Percentiles rank a stretch among this genome's conserved stretches.
Conservation (phyloP, 768 basidiomycete genomes). For the Termitomyces sp. region DNA sequence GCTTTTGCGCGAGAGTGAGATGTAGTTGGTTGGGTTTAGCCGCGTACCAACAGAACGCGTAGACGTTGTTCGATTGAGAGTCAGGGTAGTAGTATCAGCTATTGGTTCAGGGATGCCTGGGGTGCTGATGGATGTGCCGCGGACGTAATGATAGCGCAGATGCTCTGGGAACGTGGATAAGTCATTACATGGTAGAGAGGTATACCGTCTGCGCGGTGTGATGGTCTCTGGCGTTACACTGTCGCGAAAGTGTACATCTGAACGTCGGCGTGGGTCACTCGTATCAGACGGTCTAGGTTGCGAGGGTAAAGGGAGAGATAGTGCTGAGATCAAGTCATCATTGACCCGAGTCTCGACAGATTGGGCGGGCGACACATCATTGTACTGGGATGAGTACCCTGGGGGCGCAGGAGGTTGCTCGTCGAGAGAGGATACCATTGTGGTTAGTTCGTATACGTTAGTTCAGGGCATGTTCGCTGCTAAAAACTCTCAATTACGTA, state of each 20-base stretch:
- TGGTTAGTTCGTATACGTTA: too few species aligned
- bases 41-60: background rate
- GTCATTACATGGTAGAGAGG: conserved; percentile 5
- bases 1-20: conserved; percentile 28
- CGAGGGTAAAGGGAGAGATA: background rate
- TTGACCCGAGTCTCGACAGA: background rate
- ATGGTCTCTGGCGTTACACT: background rate
- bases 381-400: background rate
- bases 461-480: too few species aligned
- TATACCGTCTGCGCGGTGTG: conserved; percentile 2
- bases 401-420: background rate
- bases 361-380: background rate
- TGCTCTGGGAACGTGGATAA: background rate
- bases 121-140: conserved; percentile 8
- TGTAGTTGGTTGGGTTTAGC: conserved; percentile 27
- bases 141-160: conserved; percentile 9
- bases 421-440: background rate
- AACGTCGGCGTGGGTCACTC: background rate
- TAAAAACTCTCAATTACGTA: too few species aligned
- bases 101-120: background rate
- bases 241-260: background rate
- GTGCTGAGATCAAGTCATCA: background rate
- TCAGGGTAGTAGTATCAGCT: background rate
- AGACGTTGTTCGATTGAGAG: background rate
- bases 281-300: background rate